These are phyloP conservation scores for Scorias spongiosa DNA, from an alignment of 2,329 filamentous ascomycete genomes.

Conservation along the genomic window DNA sequence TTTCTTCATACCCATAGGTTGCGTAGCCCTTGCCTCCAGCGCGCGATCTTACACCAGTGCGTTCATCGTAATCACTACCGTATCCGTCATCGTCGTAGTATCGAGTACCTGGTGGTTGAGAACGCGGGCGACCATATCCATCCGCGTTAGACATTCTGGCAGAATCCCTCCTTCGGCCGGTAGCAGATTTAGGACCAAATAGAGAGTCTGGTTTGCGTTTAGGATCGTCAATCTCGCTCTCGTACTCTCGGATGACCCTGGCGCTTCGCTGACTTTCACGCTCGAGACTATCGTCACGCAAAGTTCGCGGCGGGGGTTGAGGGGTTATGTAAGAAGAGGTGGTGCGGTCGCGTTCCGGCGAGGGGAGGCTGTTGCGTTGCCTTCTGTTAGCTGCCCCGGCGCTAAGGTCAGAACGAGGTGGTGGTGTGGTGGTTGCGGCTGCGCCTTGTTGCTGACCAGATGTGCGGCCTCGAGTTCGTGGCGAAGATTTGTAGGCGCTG, in stretches of 20 bases:
- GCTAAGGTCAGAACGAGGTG: conserved; percentile 5
- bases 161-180: background rate
- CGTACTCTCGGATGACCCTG: conserved; percentile 14
- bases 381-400: conserved; percentile 2
- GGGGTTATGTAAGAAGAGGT: background rate
- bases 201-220: conserved; percentile 9
- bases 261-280: conserved; percentile 11
- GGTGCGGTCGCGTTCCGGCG: conserved; percentile 5
- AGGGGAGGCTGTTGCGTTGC: conserved; percentile 7
- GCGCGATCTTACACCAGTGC: conserved; percentile 3
- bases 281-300: conserved; percentile 7
- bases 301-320: background rate
- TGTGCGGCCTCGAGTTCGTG: background rate
- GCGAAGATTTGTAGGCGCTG: conserved; percentile 5
- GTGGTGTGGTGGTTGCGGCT: background rate
- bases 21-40: conserved; percentile 8
- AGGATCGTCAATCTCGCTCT: conserved; percentile 17
- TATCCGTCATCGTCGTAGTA: conserved; percentile 16
- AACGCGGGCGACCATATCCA: conserved; percentile 11
- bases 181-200: background rate
- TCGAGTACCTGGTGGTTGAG: conserved; percentile 12
- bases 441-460: background rate
- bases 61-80: conserved; percentile 19
- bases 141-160: background rate
- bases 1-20: conserved; percentile 13